Conservation (phyloP, 441 rosid species). For the Kokia cookei region DNA sequence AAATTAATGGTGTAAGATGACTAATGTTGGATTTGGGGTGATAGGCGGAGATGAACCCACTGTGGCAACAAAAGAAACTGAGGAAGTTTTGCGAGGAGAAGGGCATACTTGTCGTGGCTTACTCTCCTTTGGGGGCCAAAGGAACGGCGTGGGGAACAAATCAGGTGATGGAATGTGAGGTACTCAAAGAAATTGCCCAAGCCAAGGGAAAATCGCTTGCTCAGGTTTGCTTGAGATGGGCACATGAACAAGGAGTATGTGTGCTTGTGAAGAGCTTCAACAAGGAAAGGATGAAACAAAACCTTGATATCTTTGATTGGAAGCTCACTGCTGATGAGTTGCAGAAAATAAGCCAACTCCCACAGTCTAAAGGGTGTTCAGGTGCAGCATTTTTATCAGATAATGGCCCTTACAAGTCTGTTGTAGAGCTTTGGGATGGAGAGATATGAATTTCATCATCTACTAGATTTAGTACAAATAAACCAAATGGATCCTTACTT, state of each 20-base stretch:
- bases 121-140: too few relatives aligned
- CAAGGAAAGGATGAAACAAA: constrained; percentile 24
- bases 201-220: too few relatives aligned
- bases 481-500: background rate
- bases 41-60: too few relatives aligned
- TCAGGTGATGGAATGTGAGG: too few relatives aligned
- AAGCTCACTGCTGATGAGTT: constrained; percentile 18
- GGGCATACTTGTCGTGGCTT: too few relatives aligned
- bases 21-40: too few relatives aligned
- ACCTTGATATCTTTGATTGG: constrained; percentile 25
- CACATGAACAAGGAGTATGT: constrained; percentile 21
- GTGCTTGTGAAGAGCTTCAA: constrained; percentile 19
- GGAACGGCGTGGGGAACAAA: too few relatives aligned
- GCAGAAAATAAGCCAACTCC: constrained; percentile 14
- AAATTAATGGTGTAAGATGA: too few relatives aligned
- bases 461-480: background rate
- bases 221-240: constrained; percentile 25
- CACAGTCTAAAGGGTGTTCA: constrained; percentile 10
- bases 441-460: constrained; percentile 4
- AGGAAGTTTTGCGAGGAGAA: too few relatives aligned
- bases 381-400: background rate
- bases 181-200: too few relatives aligned
- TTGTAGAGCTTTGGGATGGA: constrained; percentile 9
- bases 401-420: constrained; percentile 5
- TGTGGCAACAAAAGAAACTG: too few relatives aligned